phyloP scores from a whole-genome alignment of 2,329 filamentous ascomycete species.

The Colletotrichum limetticola region DNA sequence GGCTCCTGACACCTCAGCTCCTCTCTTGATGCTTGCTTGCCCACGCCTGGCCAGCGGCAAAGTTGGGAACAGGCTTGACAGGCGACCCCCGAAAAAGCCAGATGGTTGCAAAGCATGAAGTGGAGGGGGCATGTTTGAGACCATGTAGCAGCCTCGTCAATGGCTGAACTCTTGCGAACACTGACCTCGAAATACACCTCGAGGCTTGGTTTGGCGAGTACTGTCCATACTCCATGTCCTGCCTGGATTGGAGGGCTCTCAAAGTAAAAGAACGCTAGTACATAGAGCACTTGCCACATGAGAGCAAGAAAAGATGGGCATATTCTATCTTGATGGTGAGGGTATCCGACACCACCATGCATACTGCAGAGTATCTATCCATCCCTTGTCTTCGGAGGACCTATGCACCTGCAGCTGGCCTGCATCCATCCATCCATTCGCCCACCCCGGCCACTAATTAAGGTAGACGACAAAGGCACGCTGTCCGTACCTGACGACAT shows the following conservation, averaged over 20 bases:
- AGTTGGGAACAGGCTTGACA: background rate
- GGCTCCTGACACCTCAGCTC: conserved; percentile 27
- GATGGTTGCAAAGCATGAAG: conserved; percentile 12
- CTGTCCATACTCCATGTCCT: background rate
- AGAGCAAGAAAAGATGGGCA: background rate
- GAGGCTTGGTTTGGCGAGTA: background rate
- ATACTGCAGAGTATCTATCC: background rate
- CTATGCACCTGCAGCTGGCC: background rate
- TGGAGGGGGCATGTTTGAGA: conserved; percentile 32
- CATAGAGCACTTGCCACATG: background rate
- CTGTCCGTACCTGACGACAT: background rate
- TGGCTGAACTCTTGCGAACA: conserved; percentile 4
- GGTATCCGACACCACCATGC: background rate
- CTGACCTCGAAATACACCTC: conserved; percentile 6
- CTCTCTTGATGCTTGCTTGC: background rate
- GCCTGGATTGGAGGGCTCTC: background rate
- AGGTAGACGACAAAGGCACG: background rate
- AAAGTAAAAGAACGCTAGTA: background rate
- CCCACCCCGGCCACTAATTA: background rate
- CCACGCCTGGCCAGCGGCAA: background rate
- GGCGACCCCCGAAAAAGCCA: background rate
- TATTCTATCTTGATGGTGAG: background rate
- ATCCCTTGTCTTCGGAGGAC: background rate
- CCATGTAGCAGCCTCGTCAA: conserved; percentile 24
- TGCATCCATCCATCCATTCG: background rate